Base-by-base conservation (phyloP, 2,329 filamentous ascomycete genomes). In the Apiospora koreana region DNA sequence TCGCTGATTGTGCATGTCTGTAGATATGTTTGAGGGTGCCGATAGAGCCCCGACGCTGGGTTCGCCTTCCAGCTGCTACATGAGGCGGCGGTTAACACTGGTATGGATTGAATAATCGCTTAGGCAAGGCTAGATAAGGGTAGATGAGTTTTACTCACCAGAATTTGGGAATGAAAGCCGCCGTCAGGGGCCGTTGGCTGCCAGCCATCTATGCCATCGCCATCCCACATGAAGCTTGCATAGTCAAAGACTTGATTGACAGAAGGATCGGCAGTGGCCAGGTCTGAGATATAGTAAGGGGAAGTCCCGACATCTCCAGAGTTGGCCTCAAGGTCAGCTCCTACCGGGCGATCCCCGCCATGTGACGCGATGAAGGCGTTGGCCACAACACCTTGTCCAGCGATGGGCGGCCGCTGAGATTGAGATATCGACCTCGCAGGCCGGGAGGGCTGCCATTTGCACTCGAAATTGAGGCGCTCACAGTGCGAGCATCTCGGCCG, bases 401-500 rank as follows among this genome's bases (percentile, higher is more conserved):
- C 43, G n/a, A 1, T n/a, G 2, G 6, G 43, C 43, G 5, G 6
- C 18, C 43, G 43, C 41, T 18, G 41, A 43, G 41, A 43, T 46
- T 46, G 43, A 9, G 43, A 46, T 46, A 21, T 21, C 2, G 2
- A 16, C 16, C 42, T 45, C 12, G 42, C 42, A 45, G 43, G 16
- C n/a, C 18, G 43, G n/a, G 43, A n/a, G 43, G 46, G 23, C 38
- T 50, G 46, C 86, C 86, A 88, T 67, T 81, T 81, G 76, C 86
- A 89, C 65, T 87, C 82, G 31, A 88, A 79, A 70, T 85, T 85
- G 66, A 88, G 81, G 50, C 86, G 82, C 75, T 84, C 84, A 78
- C 86, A 88, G 74, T 87, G 86, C 67, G 80, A 83, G 75, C 87
- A 88, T 23, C 83, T 77, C 8, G 86, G 86, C 70, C 84, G 82